These are phyloP conservation scores for Sordariomycetes sp. DNA, from an alignment of 2,329 filamentous ascomycete genomes.

Conservation along the genomic window DNA sequence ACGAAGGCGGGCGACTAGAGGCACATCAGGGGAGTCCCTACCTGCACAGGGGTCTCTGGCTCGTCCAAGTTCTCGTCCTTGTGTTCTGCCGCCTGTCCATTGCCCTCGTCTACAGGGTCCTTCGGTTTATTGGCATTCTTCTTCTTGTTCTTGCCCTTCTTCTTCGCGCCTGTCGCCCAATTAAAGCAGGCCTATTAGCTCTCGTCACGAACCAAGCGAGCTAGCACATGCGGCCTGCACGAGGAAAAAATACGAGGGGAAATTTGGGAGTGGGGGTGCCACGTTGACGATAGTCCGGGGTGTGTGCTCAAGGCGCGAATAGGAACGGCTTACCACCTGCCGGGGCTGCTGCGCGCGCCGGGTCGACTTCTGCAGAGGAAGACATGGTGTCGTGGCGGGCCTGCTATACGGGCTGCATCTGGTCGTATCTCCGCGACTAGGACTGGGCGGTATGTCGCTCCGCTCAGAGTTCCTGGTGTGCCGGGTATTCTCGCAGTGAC, in stretches of 20 bases:
- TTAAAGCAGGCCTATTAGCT: constrained; percentile 1
- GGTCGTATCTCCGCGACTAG: constrained; percentile 1
- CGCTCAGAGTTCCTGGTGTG: not conserved
- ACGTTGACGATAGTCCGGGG: constrained; percentile 1
- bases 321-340: constrained; percentile 1
- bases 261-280: not conserved
- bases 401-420: constrained; percentile 13
- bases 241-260: not conserved
- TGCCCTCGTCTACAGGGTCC: constrained; percentile 22
- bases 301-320: not conserved
- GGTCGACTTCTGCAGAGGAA: constrained; percentile 22
- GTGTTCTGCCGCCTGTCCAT: constrained; percentile 18
- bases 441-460: not conserved
- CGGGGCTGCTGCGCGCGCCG: constrained; percentile 17
- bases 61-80: constrained; percentile 32
- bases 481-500: not conserved
- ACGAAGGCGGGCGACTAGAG: constrained; percentile 9
- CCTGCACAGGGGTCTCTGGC: constrained; percentile 22
- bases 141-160: constrained; percentile 51
- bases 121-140: constrained; percentile 41
- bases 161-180: constrained; percentile 24
- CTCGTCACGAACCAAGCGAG: not conserved
- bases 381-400: constrained; percentile 23
- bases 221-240: not conserved
- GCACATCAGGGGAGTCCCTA: not conserved